These are phyloP conservation scores for Apophysomyces ossiformis DNA, from an alignment of 371 early-diverging fungal genomes.

Conservation along the genomic window DNA sequence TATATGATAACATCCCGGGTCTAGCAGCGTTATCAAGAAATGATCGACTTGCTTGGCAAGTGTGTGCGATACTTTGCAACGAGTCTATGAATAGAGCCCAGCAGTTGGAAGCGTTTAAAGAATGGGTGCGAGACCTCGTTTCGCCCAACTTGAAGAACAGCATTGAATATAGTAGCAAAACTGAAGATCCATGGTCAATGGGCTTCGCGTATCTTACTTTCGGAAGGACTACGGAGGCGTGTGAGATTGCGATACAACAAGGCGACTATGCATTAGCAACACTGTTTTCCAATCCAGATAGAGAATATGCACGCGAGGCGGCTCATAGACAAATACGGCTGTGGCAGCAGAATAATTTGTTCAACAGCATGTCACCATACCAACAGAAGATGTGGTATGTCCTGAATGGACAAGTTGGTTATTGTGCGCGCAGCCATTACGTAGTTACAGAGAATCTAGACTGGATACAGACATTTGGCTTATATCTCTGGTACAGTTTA, in stretches of 20 bases:
- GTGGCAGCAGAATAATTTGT: background rate
- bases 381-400: constrained; percentile 4
- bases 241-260: constrained; percentile 54
- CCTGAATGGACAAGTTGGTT: background rate
- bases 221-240: constrained; percentile 59
- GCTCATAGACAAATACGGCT: background rate
- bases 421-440: background rate
- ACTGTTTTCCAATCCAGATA: constrained; percentile 68
- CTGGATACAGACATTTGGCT: constrained; percentile 2
- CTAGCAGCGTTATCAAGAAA: constrained; percentile 21
- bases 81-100: constrained; percentile 28
- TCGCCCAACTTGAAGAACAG: constrained; percentile 18
- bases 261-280: constrained; percentile 72
- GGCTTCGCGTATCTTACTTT: constrained; percentile 53
- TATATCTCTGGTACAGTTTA: background rate
- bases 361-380: background rate
- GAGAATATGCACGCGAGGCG: constrained; percentile 36
- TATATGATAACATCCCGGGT: constrained; percentile 33
- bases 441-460: background rate
- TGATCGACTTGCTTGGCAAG: constrained; percentile 27
- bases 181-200: constrained; percentile 27
- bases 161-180: constrained; percentile 15
- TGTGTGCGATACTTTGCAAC: constrained; percentile 5
- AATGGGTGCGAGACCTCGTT: constrained; percentile 43
- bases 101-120: constrained; percentile 35